Conservation (phyloP, 495 filamentous ascomycete genomes). For the Cetradonia linearis region DNA sequence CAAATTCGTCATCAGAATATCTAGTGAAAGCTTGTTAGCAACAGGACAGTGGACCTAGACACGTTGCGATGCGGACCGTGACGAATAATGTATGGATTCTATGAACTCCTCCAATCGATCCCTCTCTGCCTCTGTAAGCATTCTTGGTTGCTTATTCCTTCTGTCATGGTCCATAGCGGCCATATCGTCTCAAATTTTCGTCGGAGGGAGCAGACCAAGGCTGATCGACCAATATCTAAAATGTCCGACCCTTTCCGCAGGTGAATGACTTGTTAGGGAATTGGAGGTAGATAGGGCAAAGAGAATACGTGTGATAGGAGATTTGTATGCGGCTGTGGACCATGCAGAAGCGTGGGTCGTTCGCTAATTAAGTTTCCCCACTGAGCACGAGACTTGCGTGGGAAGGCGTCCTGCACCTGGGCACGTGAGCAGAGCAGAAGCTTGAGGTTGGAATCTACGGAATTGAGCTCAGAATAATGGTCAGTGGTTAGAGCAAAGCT, state of each 20-base stretch:
- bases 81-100: conserved; percentile 89
- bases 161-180: conserved; percentile 62
- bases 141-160: conserved; percentile 75
- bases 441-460: neutral
- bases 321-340: neutral
- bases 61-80: conserved; percentile 50
- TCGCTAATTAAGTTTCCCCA: neutral
- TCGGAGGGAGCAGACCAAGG: neutral
- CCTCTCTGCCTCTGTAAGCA: conserved; percentile 69
- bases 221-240: too few relatives aligned
- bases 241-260: neutral
- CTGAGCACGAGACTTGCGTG: neutral
- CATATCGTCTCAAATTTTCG: conserved; percentile 17
- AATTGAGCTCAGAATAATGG: neutral
- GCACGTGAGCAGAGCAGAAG: neutral
- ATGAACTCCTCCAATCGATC: conserved; percentile 80
- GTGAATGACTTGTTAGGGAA: neutral
- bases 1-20: conserved; percentile 78
- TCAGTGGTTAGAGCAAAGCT: neutral
- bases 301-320: neutral
- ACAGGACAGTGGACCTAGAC: neutral
- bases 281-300: neutral
- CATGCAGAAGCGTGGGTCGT: neutral
- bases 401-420: conserved; percentile 5
- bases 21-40: conserved; percentile 33